Conservation (phyloP, 768 basidiomycete species). For the Agrocybe chaxingu region DNA sequence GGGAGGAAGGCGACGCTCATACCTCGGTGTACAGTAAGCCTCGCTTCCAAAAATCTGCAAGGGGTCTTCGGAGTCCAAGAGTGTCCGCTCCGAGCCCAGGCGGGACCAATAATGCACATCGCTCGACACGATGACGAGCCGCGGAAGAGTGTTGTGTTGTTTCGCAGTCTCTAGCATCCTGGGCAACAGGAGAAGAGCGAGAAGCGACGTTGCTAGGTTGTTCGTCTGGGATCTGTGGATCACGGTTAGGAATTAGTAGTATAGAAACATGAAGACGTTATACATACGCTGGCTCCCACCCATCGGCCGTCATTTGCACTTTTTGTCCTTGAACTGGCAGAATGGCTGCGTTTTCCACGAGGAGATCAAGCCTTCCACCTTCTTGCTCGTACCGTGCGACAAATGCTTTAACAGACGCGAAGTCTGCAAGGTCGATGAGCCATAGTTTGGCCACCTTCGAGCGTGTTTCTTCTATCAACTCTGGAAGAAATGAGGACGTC, state of each 20-base stretch:
- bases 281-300: conserved; percentile 42
- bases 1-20: too few relatives aligned
- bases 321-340: conserved; percentile 3
- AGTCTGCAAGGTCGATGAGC: conserved; percentile 36
- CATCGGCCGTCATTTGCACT: conserved; percentile 28
- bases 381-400: conserved; percentile 29
- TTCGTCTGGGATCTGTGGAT: conserved; percentile 44
- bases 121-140: conserved; percentile 41
- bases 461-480: conserved; percentile 27
- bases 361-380: conserved; percentile 34
- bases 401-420: conserved; percentile 37
- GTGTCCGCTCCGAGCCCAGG: conserved; percentile 15
- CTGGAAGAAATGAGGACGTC: conserved; percentile 10
- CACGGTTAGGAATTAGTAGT: too few relatives aligned
- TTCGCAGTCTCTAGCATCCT: conserved; percentile 36
- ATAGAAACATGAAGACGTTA: conserved; percentile 1
- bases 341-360: conserved; percentile 43
- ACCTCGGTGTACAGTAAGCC: not conserved
- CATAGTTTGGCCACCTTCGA: conserved; percentile 31
- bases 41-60: conserved; percentile 26
- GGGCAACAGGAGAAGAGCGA: conserved; percentile 41
- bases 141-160: conserved; percentile 26
- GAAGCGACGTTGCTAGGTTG: conserved; percentile 36
- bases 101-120: conserved; percentile 33
- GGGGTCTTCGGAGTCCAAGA: conserved; percentile 24